phyloP scores from a whole-genome alignment of 345 rosid genomes.

The Dipteronia sinensis region DNA sequence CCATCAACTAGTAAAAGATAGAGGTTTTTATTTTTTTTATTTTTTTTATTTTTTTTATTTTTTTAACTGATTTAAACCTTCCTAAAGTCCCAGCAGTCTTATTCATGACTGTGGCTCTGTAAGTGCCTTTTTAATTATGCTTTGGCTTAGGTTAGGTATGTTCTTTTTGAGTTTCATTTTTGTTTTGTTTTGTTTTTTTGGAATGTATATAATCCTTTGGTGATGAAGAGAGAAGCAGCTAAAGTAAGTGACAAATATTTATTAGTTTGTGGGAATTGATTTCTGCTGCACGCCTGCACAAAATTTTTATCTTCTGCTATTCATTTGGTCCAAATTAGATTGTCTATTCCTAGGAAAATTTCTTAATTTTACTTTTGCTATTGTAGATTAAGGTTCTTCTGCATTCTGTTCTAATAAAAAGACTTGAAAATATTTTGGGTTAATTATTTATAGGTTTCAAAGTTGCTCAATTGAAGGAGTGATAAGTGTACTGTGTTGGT shows the following conservation, averaged over 20 bases:
- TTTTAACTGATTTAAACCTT: neutral
- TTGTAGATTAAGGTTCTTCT: neutral
- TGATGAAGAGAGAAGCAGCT: conserved; percentile 2
- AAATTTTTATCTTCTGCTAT: neutral
- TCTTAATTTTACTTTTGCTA: neutral
- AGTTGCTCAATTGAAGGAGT: neutral
- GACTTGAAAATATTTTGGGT: neutral
- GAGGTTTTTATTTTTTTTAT: too few species aligned
- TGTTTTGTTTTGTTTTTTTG: neutral
- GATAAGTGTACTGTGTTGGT: neutral
- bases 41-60: neutral
- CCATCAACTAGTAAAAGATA: neutral
- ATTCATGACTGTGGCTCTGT: neutral
- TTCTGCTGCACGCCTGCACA: neutral
- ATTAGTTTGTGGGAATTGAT: neutral
- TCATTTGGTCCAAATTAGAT: neutral
- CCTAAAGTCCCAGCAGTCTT: neutral
- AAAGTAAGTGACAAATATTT: neutral
- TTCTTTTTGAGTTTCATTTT: neutral
- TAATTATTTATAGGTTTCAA: neutral
- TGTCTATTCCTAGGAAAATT: neutral
- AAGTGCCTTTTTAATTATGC: neutral
- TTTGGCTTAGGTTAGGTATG: neutral
- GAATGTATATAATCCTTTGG: neutral
- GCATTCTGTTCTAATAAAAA: neutral